Conservation (phyloP, 768 basidiomycete species). For the Lactarius indigo region DNA sequence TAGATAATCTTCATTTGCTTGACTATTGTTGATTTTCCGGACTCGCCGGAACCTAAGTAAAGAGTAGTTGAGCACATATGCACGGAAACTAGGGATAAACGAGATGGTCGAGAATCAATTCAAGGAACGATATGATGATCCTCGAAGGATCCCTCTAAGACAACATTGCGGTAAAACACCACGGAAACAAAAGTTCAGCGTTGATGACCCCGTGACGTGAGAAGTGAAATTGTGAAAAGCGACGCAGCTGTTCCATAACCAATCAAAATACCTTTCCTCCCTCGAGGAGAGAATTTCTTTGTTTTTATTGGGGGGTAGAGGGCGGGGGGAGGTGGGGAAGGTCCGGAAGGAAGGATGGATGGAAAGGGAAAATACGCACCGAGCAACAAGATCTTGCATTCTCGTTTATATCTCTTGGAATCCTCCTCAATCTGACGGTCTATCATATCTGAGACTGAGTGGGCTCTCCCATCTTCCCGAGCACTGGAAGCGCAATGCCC, state of each 20-base stretch:
- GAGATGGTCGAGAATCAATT: not conserved
- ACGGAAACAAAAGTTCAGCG: not conserved
- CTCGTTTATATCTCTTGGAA: conserved; percentile 70
- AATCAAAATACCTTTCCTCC: too few species aligned
- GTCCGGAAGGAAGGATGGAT: too few species aligned
- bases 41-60: conserved; percentile 83
- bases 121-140: too few species aligned
- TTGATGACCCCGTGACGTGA: too few species aligned
- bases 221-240: too few species aligned
- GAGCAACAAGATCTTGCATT: conserved; percentile 88
- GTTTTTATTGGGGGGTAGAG: too few species aligned
- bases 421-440: conserved; percentile 87
- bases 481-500: conserved; percentile 63
- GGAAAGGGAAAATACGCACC: conserved; percentile 48
- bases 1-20: conserved; percentile 99
- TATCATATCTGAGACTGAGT: conserved; percentile 58
- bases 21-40: conserved; percentile 92
- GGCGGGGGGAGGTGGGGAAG: not conserved
- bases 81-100: conserved; percentile 2
- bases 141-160: too few species aligned
- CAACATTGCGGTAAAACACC: not conserved
- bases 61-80: not conserved
- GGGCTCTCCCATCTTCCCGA: conserved; percentile 52
- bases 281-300: too few species aligned
- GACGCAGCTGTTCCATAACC: too few species aligned